These are phyloP conservation scores for Aspergillus cejpii DNA, from an alignment of 2,329 filamentous ascomycete genomes.

Conservation along the genomic window DNA sequence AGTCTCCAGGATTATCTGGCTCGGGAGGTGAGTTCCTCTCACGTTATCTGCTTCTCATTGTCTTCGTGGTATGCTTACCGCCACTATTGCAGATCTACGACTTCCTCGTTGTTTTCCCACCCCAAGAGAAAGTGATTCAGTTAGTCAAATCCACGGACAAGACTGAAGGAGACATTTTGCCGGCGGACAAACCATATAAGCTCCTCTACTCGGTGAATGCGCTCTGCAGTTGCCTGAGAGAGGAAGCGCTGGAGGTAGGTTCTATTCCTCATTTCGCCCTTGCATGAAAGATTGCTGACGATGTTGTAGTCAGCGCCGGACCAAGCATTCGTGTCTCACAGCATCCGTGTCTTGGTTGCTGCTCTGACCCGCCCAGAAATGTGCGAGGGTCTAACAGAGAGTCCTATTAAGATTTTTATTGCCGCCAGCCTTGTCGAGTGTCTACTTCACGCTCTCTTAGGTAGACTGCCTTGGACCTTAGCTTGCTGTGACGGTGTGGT, in stretches of 20 bases:
- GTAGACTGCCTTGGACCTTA: conserved; percentile 32
- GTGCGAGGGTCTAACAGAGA: conserved; percentile 41
- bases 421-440: conserved; percentile 52
- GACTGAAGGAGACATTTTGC: conserved; percentile 59
- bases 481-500: not conserved
- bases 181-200: conserved; percentile 62
- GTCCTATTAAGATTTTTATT: conserved; percentile 46
- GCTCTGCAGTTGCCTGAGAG: conserved; percentile 56
- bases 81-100: conserved; percentile 52
- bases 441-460: conserved; percentile 51
- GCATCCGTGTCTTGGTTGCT: conserved; percentile 51
- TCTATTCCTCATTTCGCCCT: not conserved
- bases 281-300: conserved; percentile 10
- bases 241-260: conserved; percentile 36
- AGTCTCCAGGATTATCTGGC: conserved; percentile 64
- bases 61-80: conserved; percentile 4
- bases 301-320: conserved; percentile 28
- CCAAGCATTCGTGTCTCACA: conserved; percentile 37
- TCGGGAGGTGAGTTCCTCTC: conserved; percentile 50
- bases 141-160: conserved; percentile 51
- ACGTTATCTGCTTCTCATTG: not conserved
- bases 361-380: conserved; percentile 56
- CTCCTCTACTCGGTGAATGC: conserved; percentile 66
- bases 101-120: conserved; percentile 64
- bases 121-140: conserved; percentile 56